Conservation (phyloP, 768 basidiomycete genomes). For the Paxillus ammoniavirescens region DNA sequence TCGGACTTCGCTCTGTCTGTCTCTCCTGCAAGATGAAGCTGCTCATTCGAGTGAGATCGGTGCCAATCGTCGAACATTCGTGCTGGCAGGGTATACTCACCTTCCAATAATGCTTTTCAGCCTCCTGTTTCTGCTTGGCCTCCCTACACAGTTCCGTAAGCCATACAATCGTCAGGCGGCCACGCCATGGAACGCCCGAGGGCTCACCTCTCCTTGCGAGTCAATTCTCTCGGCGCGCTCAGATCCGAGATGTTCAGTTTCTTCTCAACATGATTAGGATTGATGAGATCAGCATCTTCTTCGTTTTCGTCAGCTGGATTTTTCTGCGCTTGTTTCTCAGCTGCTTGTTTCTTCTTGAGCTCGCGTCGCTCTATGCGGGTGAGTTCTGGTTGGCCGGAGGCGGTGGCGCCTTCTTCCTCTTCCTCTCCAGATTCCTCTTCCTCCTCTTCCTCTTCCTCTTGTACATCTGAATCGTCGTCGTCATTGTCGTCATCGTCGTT, state of each 20-base stretch:
- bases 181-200: neutral
- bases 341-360: slow-evolving; percentile 78
- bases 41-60: slow-evolving; percentile 1
- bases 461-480: slow-evolving; percentile 37
- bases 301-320: slow-evolving; percentile 46
- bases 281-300: slow-evolving; percentile 70
- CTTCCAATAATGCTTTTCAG: slow-evolving; percentile 87
- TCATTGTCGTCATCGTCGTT: slow-evolving; percentile 36
- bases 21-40: slow-evolving; percentile 81
- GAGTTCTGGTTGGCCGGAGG: slow-evolving; percentile 50
- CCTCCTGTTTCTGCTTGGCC: slow-evolving; percentile 88
- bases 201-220: slow-evolving; percentile 65
- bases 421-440: slow-evolving; percentile 45
- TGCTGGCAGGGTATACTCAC: slow-evolving; percentile 33
- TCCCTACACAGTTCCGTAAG: slow-evolving; percentile 50
- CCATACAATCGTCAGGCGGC: neutral
- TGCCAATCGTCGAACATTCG: neutral
- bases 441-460: slow-evolving; percentile 40
- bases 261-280: slow-evolving; percentile 76
- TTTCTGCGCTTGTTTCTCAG: slow-evolving; percentile 40
- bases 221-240: slow-evolving; percentile 56
- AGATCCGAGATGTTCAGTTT: slow-evolving; percentile 77
- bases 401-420: slow-evolving; percentile 37
- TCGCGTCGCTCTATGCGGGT: slow-evolving; percentile 72
- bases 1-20: slow-evolving; percentile 89